These are phyloP conservation scores for Amanita rimosa DNA, from an alignment of 768 basidiomycete genomes.

Conservation along the genomic window DNA sequence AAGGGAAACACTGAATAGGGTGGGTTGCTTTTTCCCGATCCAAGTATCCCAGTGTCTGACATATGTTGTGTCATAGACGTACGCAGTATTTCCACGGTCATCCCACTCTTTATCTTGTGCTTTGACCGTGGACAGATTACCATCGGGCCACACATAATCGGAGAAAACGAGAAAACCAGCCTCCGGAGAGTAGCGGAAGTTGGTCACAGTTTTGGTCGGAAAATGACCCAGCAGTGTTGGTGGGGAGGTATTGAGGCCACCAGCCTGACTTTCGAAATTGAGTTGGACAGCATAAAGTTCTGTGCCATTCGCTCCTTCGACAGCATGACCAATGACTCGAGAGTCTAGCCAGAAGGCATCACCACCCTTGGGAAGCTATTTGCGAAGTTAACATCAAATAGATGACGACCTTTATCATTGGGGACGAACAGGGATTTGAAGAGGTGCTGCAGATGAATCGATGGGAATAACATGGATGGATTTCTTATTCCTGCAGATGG, in stretches of 20 bases:
- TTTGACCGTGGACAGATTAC: slow-evolving; percentile 54
- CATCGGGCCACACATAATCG: slow-evolving; percentile 70
- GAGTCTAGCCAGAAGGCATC: slow-evolving; percentile 72
- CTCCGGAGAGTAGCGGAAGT: slow-evolving; percentile 56
- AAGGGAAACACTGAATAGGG: slow-evolving; percentile 63
- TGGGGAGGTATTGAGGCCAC: slow-evolving; percentile 21
- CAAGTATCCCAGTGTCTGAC: slow-evolving; percentile 77
- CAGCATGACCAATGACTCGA: slow-evolving; percentile 60
- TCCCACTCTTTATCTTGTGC: slow-evolving; percentile 65
- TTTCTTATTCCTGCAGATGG: slow-evolving; percentile 49
- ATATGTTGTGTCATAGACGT: slow-evolving; percentile 58
- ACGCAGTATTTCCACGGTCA: slow-evolving; percentile 59
- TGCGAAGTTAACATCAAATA: neutral
- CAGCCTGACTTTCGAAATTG: slow-evolving; percentile 23
- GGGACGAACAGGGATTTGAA: slow-evolving; percentile 40
- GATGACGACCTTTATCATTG: neutral
- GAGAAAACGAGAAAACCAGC: slow-evolving; percentile 72
- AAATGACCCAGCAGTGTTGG: slow-evolving; percentile 47
- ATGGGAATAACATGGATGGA: slow-evolving; percentile 53
- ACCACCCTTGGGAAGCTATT: slow-evolving; percentile 50
- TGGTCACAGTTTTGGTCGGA: slow-evolving; percentile 54
- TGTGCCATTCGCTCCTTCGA: slow-evolving; percentile 41
- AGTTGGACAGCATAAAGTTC: slow-evolving; percentile 53
- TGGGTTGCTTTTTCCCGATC: slow-evolving; percentile 57
- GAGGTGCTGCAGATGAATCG: slow-evolving; percentile 33